Base-by-base conservation (phyloP, 2,329 filamentous ascomycete species). In the Paracoccidioides lutzii region DNA sequence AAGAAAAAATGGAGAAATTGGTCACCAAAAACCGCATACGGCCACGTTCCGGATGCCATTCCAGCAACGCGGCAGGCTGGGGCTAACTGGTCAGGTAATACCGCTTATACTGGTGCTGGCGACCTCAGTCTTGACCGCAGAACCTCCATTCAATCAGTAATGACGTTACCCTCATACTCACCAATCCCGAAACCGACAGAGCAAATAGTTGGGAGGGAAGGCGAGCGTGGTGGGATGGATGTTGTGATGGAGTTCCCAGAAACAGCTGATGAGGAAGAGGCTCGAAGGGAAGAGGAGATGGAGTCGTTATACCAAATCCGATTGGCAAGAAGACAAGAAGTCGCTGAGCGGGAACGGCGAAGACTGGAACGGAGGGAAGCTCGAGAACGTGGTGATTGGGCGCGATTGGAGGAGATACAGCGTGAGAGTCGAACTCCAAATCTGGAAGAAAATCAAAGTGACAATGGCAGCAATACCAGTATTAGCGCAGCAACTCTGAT, bases 201-300 rank as follows among this genome's bases (percentile, higher is more conserved):
- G 69, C 84, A 84, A 62, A 83, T 96, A 1, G 77, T 97, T 50
- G 93, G 84, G 6, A 81, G 90, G 4, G 93, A 95, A 69, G 93
- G 93, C 52, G 93, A 98, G 68, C 81, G 93, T 58, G 91, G 80
- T 54, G 93, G 93, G 6, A 89, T 98, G 63, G 93, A 98, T 64
- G 81, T 88, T 3, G 90, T 98, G 0, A 73, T 97, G 10, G 90
- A 96, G 68, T 82, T 87, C 61, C 90, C 90, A 0, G 84, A 88
- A 65, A 88, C 85, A 0, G 79, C 76, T 7, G 88, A 95, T 53
- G 86, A 90, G 54, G 83, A 94, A 61, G 89, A 95, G 67, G 72
- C 74, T 1, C 75, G 89, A 54, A 80, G 93, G 10, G 90, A 97
- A 60, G 82, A 88, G 33, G 88, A 96, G 69, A 97, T 97, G 93